Base-by-base conservation (phyloP, 2,329 filamentous ascomycete species). In the Cadophora luteo-olivacea region DNA sequence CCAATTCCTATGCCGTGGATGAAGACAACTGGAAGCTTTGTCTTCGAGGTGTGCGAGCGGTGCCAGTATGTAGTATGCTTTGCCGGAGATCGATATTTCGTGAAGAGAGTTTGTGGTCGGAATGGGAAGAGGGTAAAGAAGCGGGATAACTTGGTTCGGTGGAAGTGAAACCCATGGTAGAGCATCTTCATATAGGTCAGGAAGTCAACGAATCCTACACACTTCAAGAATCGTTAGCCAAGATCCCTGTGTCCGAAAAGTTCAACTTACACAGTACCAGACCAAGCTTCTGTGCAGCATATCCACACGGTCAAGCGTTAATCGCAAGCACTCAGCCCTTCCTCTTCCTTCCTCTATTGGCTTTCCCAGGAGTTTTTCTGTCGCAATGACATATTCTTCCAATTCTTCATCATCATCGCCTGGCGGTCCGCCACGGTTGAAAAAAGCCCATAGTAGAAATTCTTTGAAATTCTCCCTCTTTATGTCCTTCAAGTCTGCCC, bases 1-100 rank as follows among this genome's bases (percentile, higher is more conserved):
- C 87, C 86, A 67, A 89, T 83, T 54, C 87, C 87, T 65, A 90
- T 89, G 36, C 89, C 88, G 71, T 91, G 88, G 33, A 91, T 83
- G 75, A 89, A 90, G 6, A 91, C 77, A 16, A 91, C 76, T 0
- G 88, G 88, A 2, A 86, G 80, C 52, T 82, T 82, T 0, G 81
- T 85, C 66, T 82, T 84, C 1, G 88, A 88, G 0, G 83, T 89
- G 71, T 91, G 88, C 11, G 84, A 84, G 32, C 84, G 83, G 72
- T 87, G 81, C 86, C 87, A 90, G 78, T 90, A 90, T 48, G 83
- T 84, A 2, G 87, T 77, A 16, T 81, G 77, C 54, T 81, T 79
- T 0, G 82, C 83, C 8, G 83, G 81, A 1, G 86, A 87, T 4
- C 72, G 72, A 12, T 82, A 77, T n/a, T 77, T 77, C 0, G 82